Evolutionary conservation across 2,329 filamentous ascomycete species (phyloP), one percentile per base, ranked within the genome.

Genomic region (Trichothecium sympodiale): DNA sequence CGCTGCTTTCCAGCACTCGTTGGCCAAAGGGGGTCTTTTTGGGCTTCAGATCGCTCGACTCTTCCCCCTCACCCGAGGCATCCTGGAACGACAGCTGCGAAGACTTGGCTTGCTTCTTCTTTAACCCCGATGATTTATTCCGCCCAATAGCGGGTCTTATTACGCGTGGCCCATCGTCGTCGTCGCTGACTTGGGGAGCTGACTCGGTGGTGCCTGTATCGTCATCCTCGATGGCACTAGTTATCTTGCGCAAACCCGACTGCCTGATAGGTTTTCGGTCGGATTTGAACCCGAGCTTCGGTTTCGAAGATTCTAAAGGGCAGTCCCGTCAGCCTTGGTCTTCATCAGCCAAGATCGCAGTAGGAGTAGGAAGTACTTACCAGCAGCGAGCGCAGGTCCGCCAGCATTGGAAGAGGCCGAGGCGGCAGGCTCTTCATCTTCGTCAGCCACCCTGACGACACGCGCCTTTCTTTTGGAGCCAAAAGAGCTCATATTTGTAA

Each of bases 11-110:
- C 2, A 79, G 56, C 1, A 76, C 77, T 39, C 77, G 66, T 37
- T 77, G 67, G 23, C 74, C 77, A 2, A 85, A 62, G 5, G 70
- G 64, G 38, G 77, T 73, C 55, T 78, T 86, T 53, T 79, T 85
- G 0, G 35, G 32, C 10, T 20, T 27, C 14, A 17, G 13, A 73
- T 74, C 28, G 76, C 67, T 0, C 74, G 60, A 34, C 3, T 39
- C 37, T 8, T 23, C 37, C 12, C 72, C 69, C 8, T 44, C 40
- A 2, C 54, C 45, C 0, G 71, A 69, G 5, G 67, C 72, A 33
- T 69, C 64, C 20, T 68, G 71, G 53, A 94, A 93, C 0, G 86
- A 93, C 16, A 93, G 67, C 6, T 82, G 75, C 3, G 84, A 69
- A 3, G 62, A 56, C 2, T 65, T 77, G 1, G 46, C 46, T 1